Conservation (phyloP, 176 grass and related monocot genomes). For the Aegilops longissima region DNA sequence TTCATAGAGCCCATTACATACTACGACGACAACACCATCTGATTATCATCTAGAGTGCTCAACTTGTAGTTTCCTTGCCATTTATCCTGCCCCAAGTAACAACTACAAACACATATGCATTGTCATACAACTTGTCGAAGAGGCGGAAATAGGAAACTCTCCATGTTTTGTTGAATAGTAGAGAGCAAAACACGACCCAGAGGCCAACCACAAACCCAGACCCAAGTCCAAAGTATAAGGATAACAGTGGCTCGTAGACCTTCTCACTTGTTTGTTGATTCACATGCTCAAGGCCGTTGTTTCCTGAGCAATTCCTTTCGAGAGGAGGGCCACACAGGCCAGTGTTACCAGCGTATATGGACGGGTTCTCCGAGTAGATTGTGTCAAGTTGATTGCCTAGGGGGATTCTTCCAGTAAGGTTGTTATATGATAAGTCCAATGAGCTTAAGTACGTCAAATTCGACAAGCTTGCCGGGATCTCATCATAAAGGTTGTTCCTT, state of each 20-base stretch:
- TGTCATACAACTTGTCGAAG: slow-evolving; percentile 20
- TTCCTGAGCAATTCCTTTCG: neutral
- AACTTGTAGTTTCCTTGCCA: neutral
- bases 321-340: slow-evolving; percentile 35
- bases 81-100: neutral
- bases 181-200: slow-evolving; percentile 11
- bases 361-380: neutral
- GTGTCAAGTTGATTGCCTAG: slow-evolving; percentile 42
- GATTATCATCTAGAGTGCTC: neutral
- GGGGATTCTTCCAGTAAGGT: slow-evolving; percentile 34
- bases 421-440: slow-evolving; percentile 47
- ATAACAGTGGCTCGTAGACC: neutral
- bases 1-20: too few relatives aligned
- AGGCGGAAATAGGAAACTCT: slow-evolving; percentile 4
- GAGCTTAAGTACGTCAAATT: slow-evolving; percentile 15
- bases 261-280: neutral
- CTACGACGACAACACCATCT: too few relatives aligned
- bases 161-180: slow-evolving; percentile 31
- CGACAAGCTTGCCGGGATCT: slow-evolving; percentile 4
- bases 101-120: neutral
- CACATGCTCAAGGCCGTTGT: neutral
- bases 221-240: neutral
- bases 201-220: slow-evolving; percentile 18
- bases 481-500: slow-evolving; percentile 22
- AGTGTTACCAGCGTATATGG: slow-evolving; percentile 25